Conservation (phyloP, 768 basidiomycete species). For the Calocera viscosa region DNA sequence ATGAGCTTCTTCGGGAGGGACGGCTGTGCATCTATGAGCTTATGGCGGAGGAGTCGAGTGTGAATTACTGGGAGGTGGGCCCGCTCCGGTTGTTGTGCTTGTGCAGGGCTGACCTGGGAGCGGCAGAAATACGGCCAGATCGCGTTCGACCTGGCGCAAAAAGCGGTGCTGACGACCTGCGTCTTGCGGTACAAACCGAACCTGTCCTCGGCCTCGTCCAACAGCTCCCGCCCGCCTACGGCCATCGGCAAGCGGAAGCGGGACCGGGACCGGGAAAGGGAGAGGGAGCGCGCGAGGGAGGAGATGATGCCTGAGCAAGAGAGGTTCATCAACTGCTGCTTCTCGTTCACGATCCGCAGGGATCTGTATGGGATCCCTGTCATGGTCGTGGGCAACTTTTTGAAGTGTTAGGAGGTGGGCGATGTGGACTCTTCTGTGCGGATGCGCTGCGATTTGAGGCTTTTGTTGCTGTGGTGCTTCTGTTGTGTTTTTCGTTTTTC, state of each 20-base stretch:
- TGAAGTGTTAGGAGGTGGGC: constrained; percentile 31
- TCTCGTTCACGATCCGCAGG: constrained; percentile 78
- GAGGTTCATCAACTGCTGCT: constrained; percentile 72
- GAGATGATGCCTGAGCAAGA: constrained; percentile 42
- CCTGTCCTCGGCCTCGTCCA: constrained; percentile 31
- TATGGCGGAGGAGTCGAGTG: constrained; percentile 93
- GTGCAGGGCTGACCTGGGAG: not conserved
- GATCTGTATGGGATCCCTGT: constrained; percentile 80
- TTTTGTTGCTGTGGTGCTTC: not conserved
- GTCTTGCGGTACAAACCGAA: constrained; percentile 68
- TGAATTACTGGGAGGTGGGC: constrained; percentile 91
- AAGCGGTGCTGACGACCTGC: constrained; percentile 86
- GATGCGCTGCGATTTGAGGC: no score
- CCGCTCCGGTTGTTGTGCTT: constrained; percentile 10
- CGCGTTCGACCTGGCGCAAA: constrained; percentile 82
- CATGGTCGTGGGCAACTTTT: constrained; percentile 85
- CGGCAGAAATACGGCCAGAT: constrained; percentile 84
- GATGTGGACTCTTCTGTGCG: not conserved
- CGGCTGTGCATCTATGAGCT: constrained; percentile 93
- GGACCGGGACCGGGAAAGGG: constrained; percentile 25
- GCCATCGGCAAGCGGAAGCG: not conserved
- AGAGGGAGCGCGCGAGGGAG: constrained; percentile 13
- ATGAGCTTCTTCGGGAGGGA: constrained; percentile 83
- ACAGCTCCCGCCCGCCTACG: constrained; percentile 9
- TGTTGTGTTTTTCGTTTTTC: no score